A percentile compares a stretch with the other conserved stretches of the same genome.
Evolutionary conservation across 2,329 filamentous ascomycete genomes (phyloP).

Genomic region (Colletotrichum tabaci): DNA sequence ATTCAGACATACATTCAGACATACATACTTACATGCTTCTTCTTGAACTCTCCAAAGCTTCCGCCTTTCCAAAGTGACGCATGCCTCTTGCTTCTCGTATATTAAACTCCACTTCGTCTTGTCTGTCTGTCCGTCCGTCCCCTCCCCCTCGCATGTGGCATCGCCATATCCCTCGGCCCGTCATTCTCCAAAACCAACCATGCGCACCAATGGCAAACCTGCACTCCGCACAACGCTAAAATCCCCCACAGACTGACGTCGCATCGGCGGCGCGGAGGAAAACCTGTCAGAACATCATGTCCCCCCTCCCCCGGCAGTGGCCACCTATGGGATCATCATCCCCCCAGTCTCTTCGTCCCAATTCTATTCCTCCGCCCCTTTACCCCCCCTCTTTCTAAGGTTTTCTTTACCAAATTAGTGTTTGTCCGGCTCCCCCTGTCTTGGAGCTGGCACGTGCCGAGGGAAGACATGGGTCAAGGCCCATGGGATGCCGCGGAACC

Average conservation of each 20-base stretch:
- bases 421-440: no score
- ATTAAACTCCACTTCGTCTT: constrained; percentile 5
- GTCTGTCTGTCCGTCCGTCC: no score
- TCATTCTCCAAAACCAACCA: constrained; percentile 2
- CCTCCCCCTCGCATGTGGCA: no score
- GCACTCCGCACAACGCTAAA: not conserved
- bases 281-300: constrained; percentile 22
- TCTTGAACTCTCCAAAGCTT: not conserved
- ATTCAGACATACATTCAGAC: not conserved
- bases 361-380: no score
- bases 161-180: constrained; percentile 1
- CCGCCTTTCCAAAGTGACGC: not conserved
- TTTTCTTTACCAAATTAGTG: no score
- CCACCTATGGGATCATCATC: no score
- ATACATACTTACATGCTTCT: not conserved
- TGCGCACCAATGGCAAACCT: constrained; percentile 31
- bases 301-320: no score
- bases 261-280: constrained; percentile 3
- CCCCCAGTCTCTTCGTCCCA: no score
- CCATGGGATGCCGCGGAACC: not conserved
- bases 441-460: not conserved
- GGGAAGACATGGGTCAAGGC: not conserved
- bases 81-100: constrained; percentile 14
- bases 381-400: no score
- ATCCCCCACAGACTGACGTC: constrained; percentile 24